Evolutionary conservation across 2,329 filamentous ascomycete genomes (phyloP).

Genomic region (Magnaporthiopsis incrustans): DNA sequence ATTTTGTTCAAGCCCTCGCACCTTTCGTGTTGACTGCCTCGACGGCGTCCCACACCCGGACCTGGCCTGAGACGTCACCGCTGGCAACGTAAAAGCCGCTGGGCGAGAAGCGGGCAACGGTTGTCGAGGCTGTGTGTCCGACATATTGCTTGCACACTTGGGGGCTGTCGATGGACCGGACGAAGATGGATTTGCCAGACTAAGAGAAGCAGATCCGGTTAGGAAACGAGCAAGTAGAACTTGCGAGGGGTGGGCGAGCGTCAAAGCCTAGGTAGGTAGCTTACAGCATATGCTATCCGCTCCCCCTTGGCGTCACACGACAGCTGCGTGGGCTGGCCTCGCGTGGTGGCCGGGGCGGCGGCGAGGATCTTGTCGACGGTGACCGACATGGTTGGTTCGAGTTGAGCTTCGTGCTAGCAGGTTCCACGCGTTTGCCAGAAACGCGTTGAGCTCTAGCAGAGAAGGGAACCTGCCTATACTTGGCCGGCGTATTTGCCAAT

Average conservation of each 20-base stretch:
- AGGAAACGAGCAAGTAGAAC: slow-evolving; percentile 3
- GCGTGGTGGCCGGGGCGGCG: slow-evolving; percentile 71
- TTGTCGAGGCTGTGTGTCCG: slow-evolving; percentile 79
- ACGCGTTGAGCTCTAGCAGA: background rate
- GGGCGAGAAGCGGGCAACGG: slow-evolving; percentile 87
- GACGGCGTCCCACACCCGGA: slow-evolving; percentile 89
- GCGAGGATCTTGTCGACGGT: slow-evolving; percentile 67
- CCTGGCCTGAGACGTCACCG: slow-evolving; percentile 75
- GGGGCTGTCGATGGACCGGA: slow-evolving; percentile 89
- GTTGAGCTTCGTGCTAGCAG: background rate
- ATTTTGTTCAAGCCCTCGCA: slow-evolving; percentile 12
- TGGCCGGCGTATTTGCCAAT: background rate
- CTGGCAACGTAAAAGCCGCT: slow-evolving; percentile 93
- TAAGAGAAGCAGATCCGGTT: slow-evolving; percentile 25
- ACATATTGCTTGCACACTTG: slow-evolving; percentile 82
- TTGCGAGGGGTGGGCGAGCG: background rate
- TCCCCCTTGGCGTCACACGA: slow-evolving; percentile 85
- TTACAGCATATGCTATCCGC: slow-evolving; percentile 84
- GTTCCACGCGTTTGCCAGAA: background rate
- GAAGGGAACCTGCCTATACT: background rate
- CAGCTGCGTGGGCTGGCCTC: slow-evolving; percentile 83
- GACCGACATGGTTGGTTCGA: slow-evolving; percentile 38
- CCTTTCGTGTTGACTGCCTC: slow-evolving; percentile 78
- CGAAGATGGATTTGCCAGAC: slow-evolving; percentile 95
- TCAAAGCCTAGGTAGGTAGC: slow-evolving; percentile 21